Conservation (phyloP, 306 rosid species). For the Astragalus membranaceus region DNA sequence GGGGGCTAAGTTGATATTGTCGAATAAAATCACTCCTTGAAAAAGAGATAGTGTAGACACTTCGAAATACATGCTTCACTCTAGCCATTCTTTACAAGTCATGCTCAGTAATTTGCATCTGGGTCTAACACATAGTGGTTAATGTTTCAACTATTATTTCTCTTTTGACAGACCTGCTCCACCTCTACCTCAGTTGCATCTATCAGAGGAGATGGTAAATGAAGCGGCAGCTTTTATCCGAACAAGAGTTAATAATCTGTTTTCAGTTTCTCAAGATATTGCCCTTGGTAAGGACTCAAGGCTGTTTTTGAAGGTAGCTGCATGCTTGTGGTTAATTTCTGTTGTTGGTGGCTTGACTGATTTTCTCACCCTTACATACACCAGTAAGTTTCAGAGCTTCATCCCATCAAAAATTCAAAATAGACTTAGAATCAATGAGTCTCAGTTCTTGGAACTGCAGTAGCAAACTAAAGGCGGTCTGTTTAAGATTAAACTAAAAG, state of each 20-base stretch:
- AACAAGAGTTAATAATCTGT: constrained; percentile 44
- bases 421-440: background rate
- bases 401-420: constrained; percentile 5
- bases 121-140: background rate
- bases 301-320: constrained; percentile 81
- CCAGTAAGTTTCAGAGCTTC: constrained; percentile 45
- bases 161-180: constrained; percentile 79
- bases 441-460: background rate
- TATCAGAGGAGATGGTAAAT: constrained; percentile 76
- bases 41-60: background rate
- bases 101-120: background rate
- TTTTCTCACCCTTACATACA: constrained; percentile 70
- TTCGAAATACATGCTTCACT: background rate
- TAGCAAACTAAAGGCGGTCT: background rate
- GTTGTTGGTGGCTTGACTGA: constrained; percentile 79
- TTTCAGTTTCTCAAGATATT: constrained; percentile 67
- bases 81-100: background rate
- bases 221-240: constrained; percentile 55
- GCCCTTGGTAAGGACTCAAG: constrained; percentile 72
- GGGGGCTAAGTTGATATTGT: no score
- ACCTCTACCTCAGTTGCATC: constrained; percentile 75
- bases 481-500: no score
- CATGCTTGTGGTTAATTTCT: constrained; percentile 52
- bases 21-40: no score
- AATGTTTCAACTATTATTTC: background rate